These are phyloP conservation scores for Globisporangium takayamanum DNA, from an alignment of 352 stramenopile species.

Conservation along the genomic window DNA sequence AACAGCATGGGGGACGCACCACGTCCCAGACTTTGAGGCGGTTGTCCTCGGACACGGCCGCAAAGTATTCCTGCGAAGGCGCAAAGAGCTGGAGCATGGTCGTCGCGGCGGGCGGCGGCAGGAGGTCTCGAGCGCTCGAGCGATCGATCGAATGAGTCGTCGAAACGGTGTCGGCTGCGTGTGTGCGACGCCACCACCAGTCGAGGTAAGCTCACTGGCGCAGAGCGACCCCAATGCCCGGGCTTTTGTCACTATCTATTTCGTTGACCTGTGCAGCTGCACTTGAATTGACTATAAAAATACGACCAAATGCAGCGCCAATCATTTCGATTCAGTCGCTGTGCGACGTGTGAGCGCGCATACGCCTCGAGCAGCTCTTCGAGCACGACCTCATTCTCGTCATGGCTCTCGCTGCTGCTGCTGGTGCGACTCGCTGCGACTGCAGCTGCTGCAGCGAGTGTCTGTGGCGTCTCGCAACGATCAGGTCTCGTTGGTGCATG, in stretches of 20 bases:
- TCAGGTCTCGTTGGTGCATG: background rate
- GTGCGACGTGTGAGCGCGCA: conserved; percentile 10
- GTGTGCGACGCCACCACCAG: conserved; percentile 2
- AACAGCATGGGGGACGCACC: conserved; percentile 23
- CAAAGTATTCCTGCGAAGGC: conserved; percentile 69
- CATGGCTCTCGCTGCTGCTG: background rate
- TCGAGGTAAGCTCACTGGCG: conserved; percentile 41
- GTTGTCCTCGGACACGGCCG: conserved; percentile 73
- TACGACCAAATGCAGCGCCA: background rate
- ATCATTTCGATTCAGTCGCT: background rate
- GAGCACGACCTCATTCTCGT: conserved; percentile 11
- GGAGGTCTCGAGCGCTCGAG: background rate
- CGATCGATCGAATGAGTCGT: conserved; percentile 1
- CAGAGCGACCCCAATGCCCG: conserved; percentile 30
- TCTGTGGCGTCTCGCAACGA: background rate
- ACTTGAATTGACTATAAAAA: background rate
- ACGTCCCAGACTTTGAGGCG: conserved; percentile 82
- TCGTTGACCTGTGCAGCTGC: conserved; percentile 26
- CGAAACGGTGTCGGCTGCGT: background rate
- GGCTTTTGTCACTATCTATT: background rate
- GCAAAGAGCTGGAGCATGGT: conserved; percentile 69
- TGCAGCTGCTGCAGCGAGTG: background rate
- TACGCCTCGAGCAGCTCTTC: conserved; percentile 18
- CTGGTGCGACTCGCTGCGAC: background rate
- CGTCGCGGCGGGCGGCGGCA: background rate